Evolutionary conservation across 1,284 basidiomycete species (phyloP).

Genomic region (Naganishia cerealis): DNA sequence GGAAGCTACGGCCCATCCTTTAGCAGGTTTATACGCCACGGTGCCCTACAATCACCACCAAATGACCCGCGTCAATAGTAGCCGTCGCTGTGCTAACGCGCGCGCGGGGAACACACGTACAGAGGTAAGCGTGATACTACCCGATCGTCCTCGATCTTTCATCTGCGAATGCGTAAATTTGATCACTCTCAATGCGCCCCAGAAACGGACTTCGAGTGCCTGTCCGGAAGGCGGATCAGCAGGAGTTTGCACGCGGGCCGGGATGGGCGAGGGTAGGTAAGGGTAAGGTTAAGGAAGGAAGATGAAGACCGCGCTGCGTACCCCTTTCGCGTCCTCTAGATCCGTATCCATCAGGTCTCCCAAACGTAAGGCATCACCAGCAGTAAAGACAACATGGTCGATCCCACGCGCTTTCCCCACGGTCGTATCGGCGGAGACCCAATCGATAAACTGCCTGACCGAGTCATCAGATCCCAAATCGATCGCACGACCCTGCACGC

Average conservation of each 20-base stretch:
- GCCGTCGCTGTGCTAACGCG: no score
- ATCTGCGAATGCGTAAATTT: constrained; percentile 6
- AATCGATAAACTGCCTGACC: constrained; percentile 9
- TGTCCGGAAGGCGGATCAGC: not conserved
- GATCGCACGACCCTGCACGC: constrained; percentile 17
- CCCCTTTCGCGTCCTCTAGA: constrained; percentile 7
- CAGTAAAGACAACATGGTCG: constrained; percentile 19
- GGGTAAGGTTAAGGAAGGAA: not conserved
- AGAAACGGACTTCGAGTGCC: constrained; percentile 15
- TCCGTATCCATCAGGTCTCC: constrained; percentile 13
- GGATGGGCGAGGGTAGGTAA: no score
- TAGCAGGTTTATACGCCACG: constrained; percentile 19
- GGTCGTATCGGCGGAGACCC: constrained; percentile 9
- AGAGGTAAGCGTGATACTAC: constrained; percentile 20
- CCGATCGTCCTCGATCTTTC: constrained; percentile 11
- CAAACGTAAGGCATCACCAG: constrained; percentile 18
- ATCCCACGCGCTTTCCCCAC: not conserved
- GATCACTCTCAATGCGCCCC: constrained; percentile 16
- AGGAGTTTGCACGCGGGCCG: no score
- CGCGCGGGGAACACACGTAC: no score
- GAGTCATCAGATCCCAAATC: constrained; percentile 5
- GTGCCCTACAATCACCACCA: constrained; percentile 7
- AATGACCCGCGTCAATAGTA: no score
- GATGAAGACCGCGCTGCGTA: not conserved
- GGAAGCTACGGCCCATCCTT: constrained; percentile 21